A percentile compares a stretch with the other conserved stretches of the same genome.
Conservation (phyloP, 192 early-diverging fungal genomes). For the Coemansia sp. region DNA sequence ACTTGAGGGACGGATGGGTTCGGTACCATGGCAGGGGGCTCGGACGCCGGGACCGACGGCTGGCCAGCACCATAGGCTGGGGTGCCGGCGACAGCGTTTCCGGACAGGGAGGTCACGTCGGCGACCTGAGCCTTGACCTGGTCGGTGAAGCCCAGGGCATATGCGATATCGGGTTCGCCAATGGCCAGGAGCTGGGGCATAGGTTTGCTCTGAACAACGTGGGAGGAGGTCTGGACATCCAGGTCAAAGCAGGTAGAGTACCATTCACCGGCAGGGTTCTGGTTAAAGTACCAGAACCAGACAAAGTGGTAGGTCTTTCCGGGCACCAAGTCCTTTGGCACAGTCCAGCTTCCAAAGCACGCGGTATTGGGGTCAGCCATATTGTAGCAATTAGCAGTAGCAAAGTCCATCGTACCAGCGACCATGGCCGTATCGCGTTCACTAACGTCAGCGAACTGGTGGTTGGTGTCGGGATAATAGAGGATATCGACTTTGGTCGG, state of each 20-base stretch:
- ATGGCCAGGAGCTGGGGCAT: conserved; percentile 8
- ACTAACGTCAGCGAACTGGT: conserved; percentile 24
- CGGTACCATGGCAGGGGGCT: no score
- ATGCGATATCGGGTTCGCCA: conserved; percentile 13
- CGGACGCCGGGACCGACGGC: no score
- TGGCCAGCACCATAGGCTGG: no score
- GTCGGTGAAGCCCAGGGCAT: conserved; percentile 18
- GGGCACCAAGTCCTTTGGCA: conserved; percentile 46
- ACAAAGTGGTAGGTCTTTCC: conserved; percentile 51
- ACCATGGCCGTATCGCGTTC: conserved; percentile 22
- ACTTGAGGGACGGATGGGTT: no score
- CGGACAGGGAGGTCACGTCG: conserved; percentile 9
- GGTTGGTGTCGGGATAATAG: conserved; percentile 21
- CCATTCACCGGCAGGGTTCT: conserved; percentile 54
- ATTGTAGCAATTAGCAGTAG: conserved; percentile 43
- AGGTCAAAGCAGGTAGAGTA: conserved; percentile 62
- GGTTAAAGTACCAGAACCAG: conserved; percentile 60
- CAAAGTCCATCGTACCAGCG: conserved; percentile 47
- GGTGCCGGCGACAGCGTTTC: no score
- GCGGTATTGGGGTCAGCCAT: conserved; percentile 37
- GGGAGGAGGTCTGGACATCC: conserved; percentile 13
- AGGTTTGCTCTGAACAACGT: conserved; percentile 6
- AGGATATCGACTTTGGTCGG: conserved; percentile 41
- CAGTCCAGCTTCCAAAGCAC: conserved; percentile 51
- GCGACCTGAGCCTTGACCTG: conserved; percentile 2